These are phyloP conservation scores for Teratosphaeria nubilosa DNA, from an alignment of 2,329 filamentous ascomycete species.

Conservation along the genomic window DNA sequence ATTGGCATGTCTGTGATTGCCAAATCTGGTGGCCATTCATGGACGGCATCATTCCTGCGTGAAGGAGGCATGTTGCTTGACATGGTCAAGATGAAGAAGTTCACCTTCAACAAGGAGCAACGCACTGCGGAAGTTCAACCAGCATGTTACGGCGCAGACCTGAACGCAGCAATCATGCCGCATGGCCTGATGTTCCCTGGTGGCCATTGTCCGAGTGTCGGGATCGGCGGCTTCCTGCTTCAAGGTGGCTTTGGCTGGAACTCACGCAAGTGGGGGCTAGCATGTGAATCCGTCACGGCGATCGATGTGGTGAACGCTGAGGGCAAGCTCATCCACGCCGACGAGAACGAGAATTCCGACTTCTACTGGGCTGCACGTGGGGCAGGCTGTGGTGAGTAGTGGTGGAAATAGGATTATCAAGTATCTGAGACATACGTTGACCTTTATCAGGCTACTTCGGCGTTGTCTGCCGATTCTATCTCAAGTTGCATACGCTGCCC, in stretches of 20 bases:
- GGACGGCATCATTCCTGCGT: conserved; percentile 41
- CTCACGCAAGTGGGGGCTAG: conserved; percentile 47
- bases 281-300: conserved; percentile 38
- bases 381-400: conserved; percentile 25
- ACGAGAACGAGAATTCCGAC: conserved; percentile 32
- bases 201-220: conserved; percentile 49
- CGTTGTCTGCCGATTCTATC: conserved; percentile 42
- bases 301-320: conserved; percentile 42
- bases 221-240: conserved; percentile 46
- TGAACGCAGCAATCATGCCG: conserved; percentile 31
- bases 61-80: conserved; percentile 38
- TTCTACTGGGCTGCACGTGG: conserved; percentile 43
- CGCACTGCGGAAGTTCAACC: conserved; percentile 35
- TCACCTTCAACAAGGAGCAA: conserved; percentile 32
- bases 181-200: conserved; percentile 41
- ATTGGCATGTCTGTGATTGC: neutral
- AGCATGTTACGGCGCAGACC: conserved; percentile 36
- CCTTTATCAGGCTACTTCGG: conserved; percentile 37
- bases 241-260: conserved; percentile 53
- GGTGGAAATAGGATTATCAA: neutral
- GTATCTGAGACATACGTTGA: neutral
- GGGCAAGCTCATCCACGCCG: conserved; percentile 29
- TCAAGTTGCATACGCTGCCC: conserved; percentile 27
- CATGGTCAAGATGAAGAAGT: conserved; percentile 29
- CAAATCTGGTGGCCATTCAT: conserved; percentile 34